These are phyloP conservation scores for Phtheirospermum japonicum DNA, from an alignment of 257 asterid species.

Conservation along the genomic window DNA sequence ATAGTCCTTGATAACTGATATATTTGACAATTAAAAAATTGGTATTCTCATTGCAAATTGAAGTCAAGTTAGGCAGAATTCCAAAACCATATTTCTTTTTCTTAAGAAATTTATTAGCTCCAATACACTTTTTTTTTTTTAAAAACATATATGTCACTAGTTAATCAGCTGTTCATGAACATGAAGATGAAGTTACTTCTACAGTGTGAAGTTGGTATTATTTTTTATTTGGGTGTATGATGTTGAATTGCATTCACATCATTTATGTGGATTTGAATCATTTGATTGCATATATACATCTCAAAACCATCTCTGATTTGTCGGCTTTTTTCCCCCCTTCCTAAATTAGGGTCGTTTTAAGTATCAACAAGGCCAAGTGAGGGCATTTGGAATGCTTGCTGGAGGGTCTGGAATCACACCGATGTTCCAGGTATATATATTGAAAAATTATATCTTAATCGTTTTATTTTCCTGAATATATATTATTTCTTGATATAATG, in stretches of 20 bases:
- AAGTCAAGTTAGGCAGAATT: neutral
- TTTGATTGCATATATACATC: constrained; percentile 6
- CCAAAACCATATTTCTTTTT: neutral
- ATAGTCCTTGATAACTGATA: too few relatives aligned
- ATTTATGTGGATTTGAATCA: constrained; percentile 21
- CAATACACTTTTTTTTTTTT: too few relatives aligned
- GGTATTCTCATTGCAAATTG: too few relatives aligned
- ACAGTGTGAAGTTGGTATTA: neutral
- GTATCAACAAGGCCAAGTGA: constrained; percentile 64
- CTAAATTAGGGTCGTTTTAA: constrained; percentile 52
- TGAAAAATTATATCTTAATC: too few relatives aligned
- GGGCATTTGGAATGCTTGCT: constrained; percentile 68
- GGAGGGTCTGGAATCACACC: constrained; percentile 74
- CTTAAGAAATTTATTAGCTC: too few relatives aligned
- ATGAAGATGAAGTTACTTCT: too few relatives aligned
- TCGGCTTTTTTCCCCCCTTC: neutral
- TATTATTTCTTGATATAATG: neutral
- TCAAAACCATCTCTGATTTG: constrained; percentile 9
- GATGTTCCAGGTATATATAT: constrained; percentile 56
- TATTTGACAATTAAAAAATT: too few relatives aligned
- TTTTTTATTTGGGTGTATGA: neutral
- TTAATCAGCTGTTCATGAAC: too few relatives aligned
- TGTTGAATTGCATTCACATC: constrained; percentile 6
- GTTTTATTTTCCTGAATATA: too few relatives aligned
- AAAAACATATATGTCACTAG: too few relatives aligned